phyloP scores from a whole-genome alignment of 345 rosid genomes.

The Lumnitzera littorea region DNA sequence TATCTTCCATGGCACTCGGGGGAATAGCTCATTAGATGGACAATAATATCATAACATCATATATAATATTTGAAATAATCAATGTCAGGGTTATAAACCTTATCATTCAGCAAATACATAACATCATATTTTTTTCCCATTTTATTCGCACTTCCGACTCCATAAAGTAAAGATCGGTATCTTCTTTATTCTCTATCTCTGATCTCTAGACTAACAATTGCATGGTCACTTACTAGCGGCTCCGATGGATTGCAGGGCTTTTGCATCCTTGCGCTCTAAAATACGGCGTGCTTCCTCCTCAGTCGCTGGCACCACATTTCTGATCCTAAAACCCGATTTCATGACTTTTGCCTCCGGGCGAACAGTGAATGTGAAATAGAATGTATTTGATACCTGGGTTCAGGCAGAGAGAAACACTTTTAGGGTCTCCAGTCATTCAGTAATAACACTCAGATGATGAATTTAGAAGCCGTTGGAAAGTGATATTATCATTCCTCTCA shows the following conservation, averaged over 20 bases:
- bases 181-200: neutral
- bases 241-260: constrained; percentile 22
- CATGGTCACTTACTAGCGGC: neutral
- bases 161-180: neutral
- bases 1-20: too few species aligned
- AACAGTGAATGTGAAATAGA: constrained; percentile 71
- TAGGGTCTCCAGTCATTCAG: neutral
- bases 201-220: neutral
- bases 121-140: too few species aligned
- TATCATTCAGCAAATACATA: too few species aligned
- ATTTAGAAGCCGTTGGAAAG: neutral
- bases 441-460: too few species aligned
- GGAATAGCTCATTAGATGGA: too few species aligned
- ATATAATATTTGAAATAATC: too few species aligned
- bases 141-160: too few species aligned
- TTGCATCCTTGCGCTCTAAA: constrained; percentile 65
- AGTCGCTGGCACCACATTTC: constrained; percentile 76
- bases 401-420: constrained; percentile 1
- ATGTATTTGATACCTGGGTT: constrained; percentile 68
- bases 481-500: neutral
- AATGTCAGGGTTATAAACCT: too few species aligned
- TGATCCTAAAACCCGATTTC: constrained; percentile 41
- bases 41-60: too few species aligned
- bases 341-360: constrained; percentile 59
- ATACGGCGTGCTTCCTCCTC: constrained; percentile 80